Conservation (phyloP, 768 basidiomycete species). For the Royoungia palumana region DNA sequence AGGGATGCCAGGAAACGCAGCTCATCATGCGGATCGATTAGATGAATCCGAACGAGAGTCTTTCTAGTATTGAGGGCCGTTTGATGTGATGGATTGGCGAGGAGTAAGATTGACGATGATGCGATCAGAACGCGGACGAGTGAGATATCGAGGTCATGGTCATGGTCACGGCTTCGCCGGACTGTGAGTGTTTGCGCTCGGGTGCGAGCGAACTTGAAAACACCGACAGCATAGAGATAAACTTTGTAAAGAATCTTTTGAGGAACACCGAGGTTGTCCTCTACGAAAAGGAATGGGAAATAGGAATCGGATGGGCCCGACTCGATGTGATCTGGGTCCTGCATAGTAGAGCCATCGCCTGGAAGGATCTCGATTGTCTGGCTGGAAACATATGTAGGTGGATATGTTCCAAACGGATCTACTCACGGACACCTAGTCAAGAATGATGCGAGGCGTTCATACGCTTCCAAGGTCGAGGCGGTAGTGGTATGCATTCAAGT, state of each 20-base stretch:
- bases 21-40: conserved; percentile 43
- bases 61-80: conserved; percentile 65
- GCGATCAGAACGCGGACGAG: conserved; percentile 20
- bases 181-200: neutral
- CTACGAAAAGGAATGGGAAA: conserved; percentile 53
- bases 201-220: conserved; percentile 33
- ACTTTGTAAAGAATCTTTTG: conserved; percentile 51
- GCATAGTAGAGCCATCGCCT: conserved; percentile 44
- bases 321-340: conserved; percentile 10
- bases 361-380: conserved; percentile 61
- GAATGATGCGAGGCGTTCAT: conserved; percentile 24
- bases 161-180: conserved; percentile 1
- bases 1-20: conserved; percentile 46
- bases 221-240: conserved; percentile 44
- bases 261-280: conserved; percentile 64
- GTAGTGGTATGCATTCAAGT: neutral
- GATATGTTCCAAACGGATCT: neutral
- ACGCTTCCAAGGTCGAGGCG: conserved; percentile 4
- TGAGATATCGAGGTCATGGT: conserved; percentile 3
- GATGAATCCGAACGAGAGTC: conserved; percentile 39
- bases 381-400: conserved; percentile 7
- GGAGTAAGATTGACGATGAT: conserved; percentile 49
- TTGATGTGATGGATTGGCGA: conserved; percentile 67
- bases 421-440: conserved; percentile 28
- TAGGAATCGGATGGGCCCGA: conserved; percentile 16